Percentiles rank a stretch among this genome's conserved stretches.
Conservation (phyloP, 768 basidiomycete genomes). For the Polyporus arcularius region DNA sequence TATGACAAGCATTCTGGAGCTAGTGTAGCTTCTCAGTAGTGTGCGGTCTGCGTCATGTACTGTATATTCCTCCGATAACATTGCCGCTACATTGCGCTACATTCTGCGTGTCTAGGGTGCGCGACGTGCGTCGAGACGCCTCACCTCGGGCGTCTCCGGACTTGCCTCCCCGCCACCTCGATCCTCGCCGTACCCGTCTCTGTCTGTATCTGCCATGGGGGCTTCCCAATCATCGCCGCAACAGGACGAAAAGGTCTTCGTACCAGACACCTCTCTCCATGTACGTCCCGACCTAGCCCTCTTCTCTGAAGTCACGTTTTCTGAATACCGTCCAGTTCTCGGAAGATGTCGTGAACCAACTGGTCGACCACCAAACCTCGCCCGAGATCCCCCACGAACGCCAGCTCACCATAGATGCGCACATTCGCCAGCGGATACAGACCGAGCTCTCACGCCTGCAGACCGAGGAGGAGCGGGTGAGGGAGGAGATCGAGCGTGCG, state of each 20-base stretch:
- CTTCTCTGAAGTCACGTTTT: not conserved
- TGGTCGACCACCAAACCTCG: slow-evolving; percentile 63
- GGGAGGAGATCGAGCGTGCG: slow-evolving; percentile 71
- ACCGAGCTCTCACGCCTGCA: slow-evolving; percentile 66
- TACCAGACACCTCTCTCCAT: slow-evolving; percentile 42
- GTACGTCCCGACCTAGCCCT: slow-evolving; percentile 23
- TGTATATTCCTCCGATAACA: not conserved
- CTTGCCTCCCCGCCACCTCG: no score
- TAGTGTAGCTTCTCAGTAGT: slow-evolving; percentile 13
- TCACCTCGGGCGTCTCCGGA: no score
- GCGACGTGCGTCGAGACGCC: no score
- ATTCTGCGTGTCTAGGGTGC: not conserved
- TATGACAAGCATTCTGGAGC: slow-evolving; percentile 32
- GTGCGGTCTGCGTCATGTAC: not conserved
- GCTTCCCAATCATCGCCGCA: slow-evolving; percentile 65
- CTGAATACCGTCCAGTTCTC: slow-evolving; percentile 59
- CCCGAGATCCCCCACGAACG: slow-evolving; percentile 64
- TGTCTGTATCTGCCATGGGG: slow-evolving; percentile 50
- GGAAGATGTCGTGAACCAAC: slow-evolving; percentile 78
- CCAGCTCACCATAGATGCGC: slow-evolving; percentile 72
- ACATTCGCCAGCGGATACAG: slow-evolving; percentile 71
- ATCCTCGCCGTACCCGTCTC: not conserved
- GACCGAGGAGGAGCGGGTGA: slow-evolving; percentile 68
- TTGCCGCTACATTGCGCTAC: not conserved
- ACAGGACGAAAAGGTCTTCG: slow-evolving; percentile 54